These are phyloP conservation scores for Babesia sp. DNA, from an alignment of 169 alveolate species.

Conservation along the genomic window DNA sequence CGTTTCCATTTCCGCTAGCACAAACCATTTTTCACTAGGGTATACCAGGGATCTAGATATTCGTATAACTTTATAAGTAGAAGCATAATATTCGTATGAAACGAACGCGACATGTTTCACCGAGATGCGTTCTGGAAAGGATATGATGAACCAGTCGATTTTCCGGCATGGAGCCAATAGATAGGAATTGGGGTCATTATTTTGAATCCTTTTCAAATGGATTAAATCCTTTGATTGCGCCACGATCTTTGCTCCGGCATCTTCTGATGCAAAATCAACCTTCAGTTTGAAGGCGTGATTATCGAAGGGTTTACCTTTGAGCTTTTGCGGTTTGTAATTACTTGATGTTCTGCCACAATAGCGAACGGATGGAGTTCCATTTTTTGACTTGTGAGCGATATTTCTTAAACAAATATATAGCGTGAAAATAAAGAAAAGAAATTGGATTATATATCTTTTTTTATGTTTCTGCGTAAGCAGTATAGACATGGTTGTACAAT, in stretches of 20 bases:
- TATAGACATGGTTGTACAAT: constrained; percentile 1
- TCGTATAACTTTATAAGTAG: constrained; percentile 72
- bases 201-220: constrained; percentile 67
- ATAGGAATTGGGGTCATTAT: constrained; percentile 74
- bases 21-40: constrained; percentile 79
- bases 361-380: not conserved
- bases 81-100: constrained; percentile 80
- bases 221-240: constrained; percentile 72
- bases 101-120: constrained; percentile 77
- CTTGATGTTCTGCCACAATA: not conserved
- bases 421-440: not conserved
- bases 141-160: constrained; percentile 79
- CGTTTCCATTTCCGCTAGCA: constrained; percentile 77
- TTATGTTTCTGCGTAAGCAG: not conserved
- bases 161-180: constrained; percentile 81
- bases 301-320: constrained; percentile 57
- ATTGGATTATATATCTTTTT: constrained; percentile 3
- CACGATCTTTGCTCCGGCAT: constrained; percentile 81
- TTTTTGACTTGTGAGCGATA: not conserved
- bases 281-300: constrained; percentile 60
- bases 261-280: constrained; percentile 81
- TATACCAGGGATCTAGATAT: constrained; percentile 74
- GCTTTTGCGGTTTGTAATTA: not conserved
- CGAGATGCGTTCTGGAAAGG: constrained; percentile 79
- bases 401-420: constrained; percentile 1